Conservation (phyloP, 345 rosid genomes). For the Moringa oleifera region DNA sequence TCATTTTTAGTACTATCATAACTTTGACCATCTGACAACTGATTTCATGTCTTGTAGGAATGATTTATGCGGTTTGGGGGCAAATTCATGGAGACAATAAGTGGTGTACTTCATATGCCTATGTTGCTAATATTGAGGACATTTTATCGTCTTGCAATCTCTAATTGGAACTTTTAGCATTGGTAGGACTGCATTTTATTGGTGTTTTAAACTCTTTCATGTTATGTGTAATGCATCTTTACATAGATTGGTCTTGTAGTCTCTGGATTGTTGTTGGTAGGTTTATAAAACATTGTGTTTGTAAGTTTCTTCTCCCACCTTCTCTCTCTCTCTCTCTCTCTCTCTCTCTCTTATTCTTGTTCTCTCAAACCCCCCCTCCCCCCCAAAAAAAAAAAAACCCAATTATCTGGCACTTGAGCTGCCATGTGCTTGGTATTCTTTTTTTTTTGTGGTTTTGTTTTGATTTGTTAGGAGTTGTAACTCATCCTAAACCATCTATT, state of each 20-base stretch:
- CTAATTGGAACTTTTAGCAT: conserved; percentile 14
- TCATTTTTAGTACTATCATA: not conserved
- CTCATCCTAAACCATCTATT: conserved; percentile 38
- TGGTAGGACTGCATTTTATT: conserved; percentile 26
- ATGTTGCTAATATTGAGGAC: conserved; percentile 21
- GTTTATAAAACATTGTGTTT: conserved; percentile 7
- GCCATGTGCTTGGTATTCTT: not conserved
- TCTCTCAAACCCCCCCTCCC: not conserved
- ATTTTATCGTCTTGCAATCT: conserved; percentile 21
- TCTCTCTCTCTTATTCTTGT: conserved; percentile 1
- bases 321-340: not conserved
- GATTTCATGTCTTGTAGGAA: conserved; percentile 37
- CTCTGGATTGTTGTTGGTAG: conserved; percentile 13
- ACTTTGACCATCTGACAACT: conserved; percentile 9
- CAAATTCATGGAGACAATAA: conserved; percentile 15
- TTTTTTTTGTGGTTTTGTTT: not conserved
- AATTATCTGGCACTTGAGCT: conserved; percentile 1
- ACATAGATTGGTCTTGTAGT: conserved; percentile 12
- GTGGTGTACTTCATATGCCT: conserved; percentile 23
- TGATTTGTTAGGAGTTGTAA: conserved; percentile 11
- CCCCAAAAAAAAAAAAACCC: too few relatives aligned
- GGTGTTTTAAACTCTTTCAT: conserved; percentile 28
- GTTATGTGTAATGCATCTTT: conserved; percentile 20
- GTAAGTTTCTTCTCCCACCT: not conserved
- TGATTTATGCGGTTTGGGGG: conserved; percentile 21